These are phyloP conservation scores for Saccharomycopsis guyanensis DNA, from an alignment of 805 yeast genomes.

Conservation along the genomic window DNA sequence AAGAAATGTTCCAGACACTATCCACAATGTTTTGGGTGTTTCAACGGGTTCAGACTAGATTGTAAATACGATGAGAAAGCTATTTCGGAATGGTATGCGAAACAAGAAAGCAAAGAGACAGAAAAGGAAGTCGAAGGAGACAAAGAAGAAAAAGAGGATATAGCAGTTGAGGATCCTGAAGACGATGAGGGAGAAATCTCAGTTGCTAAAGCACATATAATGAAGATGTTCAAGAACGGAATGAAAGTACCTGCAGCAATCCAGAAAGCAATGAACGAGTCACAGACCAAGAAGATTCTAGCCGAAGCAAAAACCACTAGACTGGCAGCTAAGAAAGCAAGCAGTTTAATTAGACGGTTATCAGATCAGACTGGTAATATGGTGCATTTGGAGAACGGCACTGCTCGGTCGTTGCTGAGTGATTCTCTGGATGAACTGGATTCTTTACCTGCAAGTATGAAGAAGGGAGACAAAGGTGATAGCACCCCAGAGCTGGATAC, in stretches of 20 bases:
- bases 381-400: background rate
- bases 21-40: conserved; percentile 6
- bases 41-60: background rate
- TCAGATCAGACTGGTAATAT: background rate
- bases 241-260: conserved; percentile 17
- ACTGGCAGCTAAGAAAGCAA: conserved; percentile 5
- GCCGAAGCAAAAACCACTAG: background rate
- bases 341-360: background rate
- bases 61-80: background rate
- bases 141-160: background rate
- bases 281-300: background rate
- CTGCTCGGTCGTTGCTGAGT: background rate
- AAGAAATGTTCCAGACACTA: conserved; percentile 2
- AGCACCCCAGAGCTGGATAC: background rate
- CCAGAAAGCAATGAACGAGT: background rate
- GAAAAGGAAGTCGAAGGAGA: background rate
- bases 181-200: background rate
- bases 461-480: too few species aligned
- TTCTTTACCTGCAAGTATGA: background rate
- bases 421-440: background rate
- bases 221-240: conserved; percentile 17
- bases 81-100: background rate
- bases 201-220: conserved; percentile 12
- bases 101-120: background rate
- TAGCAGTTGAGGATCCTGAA: background rate